A percentile compares a stretch with the other conserved stretches of the same genome.
Conservation (phyloP, 83 land plant genomes). For the Picea abies region DNA sequence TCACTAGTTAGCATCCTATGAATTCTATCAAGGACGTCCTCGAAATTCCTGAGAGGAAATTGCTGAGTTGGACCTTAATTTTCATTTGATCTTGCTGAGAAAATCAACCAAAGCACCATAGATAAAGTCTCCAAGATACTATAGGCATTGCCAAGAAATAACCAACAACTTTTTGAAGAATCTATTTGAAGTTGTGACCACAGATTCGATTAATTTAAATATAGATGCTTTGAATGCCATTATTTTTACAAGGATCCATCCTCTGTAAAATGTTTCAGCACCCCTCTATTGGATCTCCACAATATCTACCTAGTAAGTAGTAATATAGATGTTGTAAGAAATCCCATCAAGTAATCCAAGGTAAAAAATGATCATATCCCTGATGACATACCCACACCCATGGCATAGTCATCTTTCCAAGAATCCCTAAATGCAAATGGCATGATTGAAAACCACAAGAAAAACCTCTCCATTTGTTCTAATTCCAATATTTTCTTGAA, state of each 20-base stretch:
- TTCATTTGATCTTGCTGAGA: no score
- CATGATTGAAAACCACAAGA: slow-evolving; percentile 34
- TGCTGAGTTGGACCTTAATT: no score
- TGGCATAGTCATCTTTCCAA: slow-evolving; percentile 33
- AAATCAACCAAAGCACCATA: no score
- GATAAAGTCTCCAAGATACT: no score
- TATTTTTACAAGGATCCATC: slow-evolving; percentile 50
- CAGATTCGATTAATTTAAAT: slow-evolving; percentile 70
- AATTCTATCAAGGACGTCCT: no score
- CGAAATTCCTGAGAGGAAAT: no score
- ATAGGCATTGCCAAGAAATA: no score
- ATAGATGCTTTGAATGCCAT: slow-evolving; percentile 55
- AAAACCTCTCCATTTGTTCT: slow-evolving; percentile 31
- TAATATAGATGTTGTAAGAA: slow-evolving; percentile 46
- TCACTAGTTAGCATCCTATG: no score
- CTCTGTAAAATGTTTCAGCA: no score
- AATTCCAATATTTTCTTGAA: slow-evolving; percentile 56
- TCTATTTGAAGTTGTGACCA: slow-evolving; percentile 53
- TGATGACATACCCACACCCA: slow-evolving; percentile 39
- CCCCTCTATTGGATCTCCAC: slow-evolving; percentile 58
- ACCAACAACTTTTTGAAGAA: slow-evolving; percentile 29
- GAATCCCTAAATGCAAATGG: slow-evolving; percentile 49
- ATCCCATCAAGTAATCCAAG: slow-evolving; percentile 60
- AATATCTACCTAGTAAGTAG: slow-evolving; percentile 76
- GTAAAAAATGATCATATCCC: slow-evolving; percentile 51